A percentile compares a stretch with the other conserved stretches of the same genome.
These are phyloP conservation scores for Sordariomycetes sp. DNA, from an alignment of 2,329 filamentous ascomycete genomes.

Conservation along the genomic window DNA sequence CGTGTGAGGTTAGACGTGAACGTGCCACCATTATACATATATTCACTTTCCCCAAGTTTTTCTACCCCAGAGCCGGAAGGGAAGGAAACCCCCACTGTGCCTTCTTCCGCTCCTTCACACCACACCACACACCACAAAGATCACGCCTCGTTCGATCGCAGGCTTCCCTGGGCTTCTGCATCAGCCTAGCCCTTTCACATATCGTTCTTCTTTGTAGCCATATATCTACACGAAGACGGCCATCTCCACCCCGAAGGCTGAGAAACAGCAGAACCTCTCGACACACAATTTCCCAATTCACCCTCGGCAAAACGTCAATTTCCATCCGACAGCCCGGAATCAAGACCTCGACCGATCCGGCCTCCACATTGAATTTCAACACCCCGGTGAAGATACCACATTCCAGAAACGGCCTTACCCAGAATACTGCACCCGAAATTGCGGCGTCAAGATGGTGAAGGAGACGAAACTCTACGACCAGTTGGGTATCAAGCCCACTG, in stretches of 20 bases:
- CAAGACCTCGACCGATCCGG: background rate
- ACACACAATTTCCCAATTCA: too few relatives aligned
- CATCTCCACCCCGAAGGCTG: too few relatives aligned
- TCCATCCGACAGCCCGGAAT: background rate
- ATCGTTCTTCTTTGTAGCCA: background rate
- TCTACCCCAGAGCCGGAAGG: background rate
- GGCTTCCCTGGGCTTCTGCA: background rate
- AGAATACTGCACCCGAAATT: background rate
- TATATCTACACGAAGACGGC: too few relatives aligned
- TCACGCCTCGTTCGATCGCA: background rate
- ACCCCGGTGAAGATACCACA: background rate
- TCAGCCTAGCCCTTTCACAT: background rate
- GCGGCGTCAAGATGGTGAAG: slow-evolving; percentile 58
- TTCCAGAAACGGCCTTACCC: background rate
- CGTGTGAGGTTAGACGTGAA: background rate
- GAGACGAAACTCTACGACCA: slow-evolving; percentile 93
- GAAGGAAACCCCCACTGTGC: background rate
- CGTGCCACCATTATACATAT: background rate
- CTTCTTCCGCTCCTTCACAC: background rate
- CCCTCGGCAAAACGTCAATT: background rate
- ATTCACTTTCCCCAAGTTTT: background rate
- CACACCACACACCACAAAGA: too few relatives aligned
- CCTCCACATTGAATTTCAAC: background rate
- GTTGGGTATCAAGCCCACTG: slow-evolving; percentile 64
- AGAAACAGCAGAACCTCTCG: too few relatives aligned